Percentiles rank a stretch among this genome's conserved stretches.
phyloP scores from a whole-genome alignment of 768 basidiomycete genomes.

The Suillus fuscotomentosus region DNA sequence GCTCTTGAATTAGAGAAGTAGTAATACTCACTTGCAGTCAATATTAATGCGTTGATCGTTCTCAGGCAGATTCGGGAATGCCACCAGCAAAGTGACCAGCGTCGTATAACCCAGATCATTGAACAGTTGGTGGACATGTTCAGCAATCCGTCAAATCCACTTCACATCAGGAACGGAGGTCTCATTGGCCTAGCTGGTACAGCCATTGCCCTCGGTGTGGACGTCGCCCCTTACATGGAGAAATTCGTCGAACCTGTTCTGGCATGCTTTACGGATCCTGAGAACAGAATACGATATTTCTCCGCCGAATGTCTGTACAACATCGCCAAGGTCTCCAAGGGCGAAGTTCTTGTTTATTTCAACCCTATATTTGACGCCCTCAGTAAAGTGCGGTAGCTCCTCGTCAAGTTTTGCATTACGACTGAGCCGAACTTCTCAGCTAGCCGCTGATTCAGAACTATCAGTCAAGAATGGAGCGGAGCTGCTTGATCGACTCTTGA shows the following conservation, averaged over 20 bases:
- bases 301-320: constrained; percentile 98
- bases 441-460: constrained; percentile 91
- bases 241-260: constrained; percentile 88
- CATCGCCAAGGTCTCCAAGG: constrained; percentile 95
- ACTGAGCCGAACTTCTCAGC: constrained; percentile 44
- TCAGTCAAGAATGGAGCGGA: constrained; percentile 99
- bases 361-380: constrained; percentile 98
- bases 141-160: constrained; percentile 73
- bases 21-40: constrained; percentile 4
- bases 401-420: constrained; percentile 7
- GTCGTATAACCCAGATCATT: constrained; percentile 82
- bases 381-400: constrained; percentile 67
- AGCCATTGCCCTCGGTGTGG: constrained; percentile 93
- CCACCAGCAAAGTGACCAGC: constrained; percentile 75
- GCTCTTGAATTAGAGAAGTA: constrained; percentile 96
- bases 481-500: constrained; percentile 92
- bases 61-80: constrained; percentile 82
- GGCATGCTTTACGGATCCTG: constrained; percentile 88
- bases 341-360: constrained; percentile 94
- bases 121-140: constrained; percentile 97
- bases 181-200: constrained; percentile 95
- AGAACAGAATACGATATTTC: constrained; percentile 95
- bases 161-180: constrained; percentile 92
- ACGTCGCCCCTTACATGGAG: constrained; percentile 92
- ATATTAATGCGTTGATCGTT: not conserved